Percentiles rank a stretch among this genome's conserved stretches.
phyloP scores from a whole-genome alignment of 2,329 filamentous ascomycete genomes.

The Nothomitra cinnamomea region DNA sequence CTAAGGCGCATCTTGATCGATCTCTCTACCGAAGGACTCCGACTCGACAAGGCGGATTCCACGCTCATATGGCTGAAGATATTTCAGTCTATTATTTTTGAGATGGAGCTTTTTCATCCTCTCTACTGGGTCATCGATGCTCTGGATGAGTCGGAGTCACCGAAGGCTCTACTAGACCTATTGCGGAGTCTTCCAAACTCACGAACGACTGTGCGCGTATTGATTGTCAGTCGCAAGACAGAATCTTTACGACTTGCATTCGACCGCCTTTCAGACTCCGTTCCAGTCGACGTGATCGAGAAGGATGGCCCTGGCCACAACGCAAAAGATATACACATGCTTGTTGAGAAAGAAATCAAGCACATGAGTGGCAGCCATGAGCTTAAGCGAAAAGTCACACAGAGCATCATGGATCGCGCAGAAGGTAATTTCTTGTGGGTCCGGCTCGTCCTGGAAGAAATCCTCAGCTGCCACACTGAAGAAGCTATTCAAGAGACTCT shows the following conservation, averaged over 20 bases:
- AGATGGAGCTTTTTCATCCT: background rate
- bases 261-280: conserved; percentile 9
- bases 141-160: background rate
- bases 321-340: conserved; percentile 10
- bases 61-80: background rate
- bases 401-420: conserved; percentile 14
- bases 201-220: conserved; percentile 15
- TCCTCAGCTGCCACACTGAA: conserved; percentile 15
- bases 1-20: background rate
- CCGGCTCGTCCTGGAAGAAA: conserved; percentile 16
- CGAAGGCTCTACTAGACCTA: conserved; percentile 8
- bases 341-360: conserved; percentile 13
- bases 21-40: background rate
- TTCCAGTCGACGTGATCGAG: background rate
- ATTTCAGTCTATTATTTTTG: background rate
- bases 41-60: background rate
- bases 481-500: conserved; percentile 15
- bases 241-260: conserved; percentile 10
- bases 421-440: conserved; percentile 22
- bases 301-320: conserved; percentile 9
- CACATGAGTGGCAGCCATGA: conserved; percentile 8
- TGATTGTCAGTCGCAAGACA: conserved; percentile 17
- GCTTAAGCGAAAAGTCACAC: conserved; percentile 10
- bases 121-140: background rate
- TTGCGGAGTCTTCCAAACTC: conserved; percentile 13